Conservation (phyloP, 148 eudicot species). For the Rhododendron ovatum region DNA sequence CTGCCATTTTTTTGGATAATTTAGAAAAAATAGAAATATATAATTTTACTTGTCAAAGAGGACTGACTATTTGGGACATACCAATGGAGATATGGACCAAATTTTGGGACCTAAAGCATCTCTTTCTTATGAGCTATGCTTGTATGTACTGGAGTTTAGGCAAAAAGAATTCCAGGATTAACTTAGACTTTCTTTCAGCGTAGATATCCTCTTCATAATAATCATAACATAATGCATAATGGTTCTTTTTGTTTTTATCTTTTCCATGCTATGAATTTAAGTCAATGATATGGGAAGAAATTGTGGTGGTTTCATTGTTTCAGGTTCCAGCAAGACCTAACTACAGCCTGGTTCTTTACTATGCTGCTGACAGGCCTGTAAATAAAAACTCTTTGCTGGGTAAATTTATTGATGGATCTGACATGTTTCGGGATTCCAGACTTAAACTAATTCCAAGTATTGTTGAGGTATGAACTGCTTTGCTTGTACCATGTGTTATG, state of each 20-base stretch:
- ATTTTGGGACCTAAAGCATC: neutral
- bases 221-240: neutral
- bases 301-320: constrained; percentile 20
- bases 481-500: neutral
- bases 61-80: neutral
- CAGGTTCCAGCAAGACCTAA: constrained; percentile 97
- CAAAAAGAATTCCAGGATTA: neutral
- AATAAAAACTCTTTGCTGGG: constrained; percentile 65
- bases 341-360: constrained; percentile 92
- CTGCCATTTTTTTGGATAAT: neutral
- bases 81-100: neutral
- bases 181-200: neutral
- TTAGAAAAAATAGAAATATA: neutral
- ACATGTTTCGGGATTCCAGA: constrained; percentile 82
- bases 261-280: neutral
- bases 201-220: neutral
- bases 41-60: neutral
- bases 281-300: neutral
- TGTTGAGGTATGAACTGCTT: constrained; percentile 53
- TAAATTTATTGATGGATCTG: constrained; percentile 77
- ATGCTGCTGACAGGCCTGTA: constrained; percentile 86
- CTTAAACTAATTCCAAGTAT: constrained; percentile 97
- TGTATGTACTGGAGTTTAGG: neutral
- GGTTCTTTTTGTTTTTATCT: neutral
- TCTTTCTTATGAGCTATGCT: neutral